Conservation (phyloP, 441 rosid species). For the Populus trichocarpa region DNA sequence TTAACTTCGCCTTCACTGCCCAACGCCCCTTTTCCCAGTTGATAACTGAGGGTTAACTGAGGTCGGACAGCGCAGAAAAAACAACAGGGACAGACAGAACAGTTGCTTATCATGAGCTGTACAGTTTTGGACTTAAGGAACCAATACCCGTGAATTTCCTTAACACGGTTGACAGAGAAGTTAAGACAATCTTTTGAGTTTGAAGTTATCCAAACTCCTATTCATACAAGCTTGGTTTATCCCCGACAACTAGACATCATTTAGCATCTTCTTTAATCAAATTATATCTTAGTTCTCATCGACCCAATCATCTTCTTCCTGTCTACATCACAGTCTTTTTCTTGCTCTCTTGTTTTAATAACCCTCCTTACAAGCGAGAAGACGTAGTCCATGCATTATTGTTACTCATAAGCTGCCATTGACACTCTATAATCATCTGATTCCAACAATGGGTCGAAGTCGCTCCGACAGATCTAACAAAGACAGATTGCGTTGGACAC, state of each 20-base stretch:
- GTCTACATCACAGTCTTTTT: conserved; percentile 9
- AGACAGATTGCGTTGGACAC: conserved; percentile 61
- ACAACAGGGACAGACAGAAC: background rate
- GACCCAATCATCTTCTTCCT: background rate
- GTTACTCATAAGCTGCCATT: background rate
- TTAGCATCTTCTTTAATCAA: conserved; percentile 18
- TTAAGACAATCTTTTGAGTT: conserved; percentile 5
- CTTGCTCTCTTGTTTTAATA: conserved; percentile 15
- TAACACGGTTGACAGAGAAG: background rate
- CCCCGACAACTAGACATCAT: conserved; percentile 25
- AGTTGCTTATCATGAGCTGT: conserved; percentile 3
- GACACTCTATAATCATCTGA: background rate
- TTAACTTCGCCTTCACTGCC: background rate
- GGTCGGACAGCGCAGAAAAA: conserved; percentile 5
- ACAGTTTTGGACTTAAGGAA: conserved; percentile 8
- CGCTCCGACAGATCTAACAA: conserved; percentile 39
- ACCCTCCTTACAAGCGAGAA: background rate
- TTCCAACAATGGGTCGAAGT: conserved; percentile 34
- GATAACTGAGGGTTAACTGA: background rate
- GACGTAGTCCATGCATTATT: background rate
- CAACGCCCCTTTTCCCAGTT: background rate
- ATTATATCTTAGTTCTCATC: conserved; percentile 29
- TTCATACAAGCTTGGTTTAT: conserved; percentile 14
- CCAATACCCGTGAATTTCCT: background rate
- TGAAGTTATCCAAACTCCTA: conserved; percentile 7